phyloP scores from a whole-genome alignment of 2,329 filamentous ascomycete genomes.

The Byssochlamys sp. region DNA sequence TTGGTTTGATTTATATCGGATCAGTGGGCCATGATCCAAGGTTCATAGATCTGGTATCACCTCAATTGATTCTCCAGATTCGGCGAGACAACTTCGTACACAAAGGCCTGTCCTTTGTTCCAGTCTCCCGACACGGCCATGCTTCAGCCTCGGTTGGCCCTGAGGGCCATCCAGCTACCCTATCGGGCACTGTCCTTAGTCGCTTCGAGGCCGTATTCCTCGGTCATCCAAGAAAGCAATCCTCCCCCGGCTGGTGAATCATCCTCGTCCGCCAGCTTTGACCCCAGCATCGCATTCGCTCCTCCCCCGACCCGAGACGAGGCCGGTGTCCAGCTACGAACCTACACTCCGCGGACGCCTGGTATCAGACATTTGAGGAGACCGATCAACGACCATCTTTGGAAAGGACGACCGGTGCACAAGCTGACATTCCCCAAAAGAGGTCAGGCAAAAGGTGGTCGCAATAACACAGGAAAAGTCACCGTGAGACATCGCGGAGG shows the following conservation, averaged over 20 bases:
- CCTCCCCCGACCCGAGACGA: slow-evolving; percentile 37
- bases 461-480: slow-evolving; percentile 76
- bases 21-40: background rate
- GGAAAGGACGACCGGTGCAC: slow-evolving; percentile 78
- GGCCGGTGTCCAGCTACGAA: slow-evolving; percentile 51
- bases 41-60: background rate
- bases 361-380: slow-evolving; percentile 84
- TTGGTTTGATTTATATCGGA: background rate
- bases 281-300: slow-evolving; percentile 32
- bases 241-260: slow-evolving; percentile 17
- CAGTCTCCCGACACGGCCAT: slow-evolving; percentile 33
- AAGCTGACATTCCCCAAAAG: slow-evolving; percentile 84
- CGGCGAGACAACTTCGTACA: background rate
- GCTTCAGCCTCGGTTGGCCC: slow-evolving; percentile 57
- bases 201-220: slow-evolving; percentile 45
- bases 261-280: slow-evolving; percentile 26
- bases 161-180: slow-evolving; percentile 41
- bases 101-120: background rate
- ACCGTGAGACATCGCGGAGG: slow-evolving; percentile 88
- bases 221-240: slow-evolving; percentile 30
- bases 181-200: slow-evolving; percentile 38
- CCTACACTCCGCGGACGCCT: slow-evolving; percentile 87
- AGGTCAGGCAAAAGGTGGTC: slow-evolving; percentile 82
- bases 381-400: slow-evolving; percentile 90
- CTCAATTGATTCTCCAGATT: background rate